Base-by-base conservation (phyloP, 2,329 filamentous ascomycete species). In the Venturia effusa region DNA sequence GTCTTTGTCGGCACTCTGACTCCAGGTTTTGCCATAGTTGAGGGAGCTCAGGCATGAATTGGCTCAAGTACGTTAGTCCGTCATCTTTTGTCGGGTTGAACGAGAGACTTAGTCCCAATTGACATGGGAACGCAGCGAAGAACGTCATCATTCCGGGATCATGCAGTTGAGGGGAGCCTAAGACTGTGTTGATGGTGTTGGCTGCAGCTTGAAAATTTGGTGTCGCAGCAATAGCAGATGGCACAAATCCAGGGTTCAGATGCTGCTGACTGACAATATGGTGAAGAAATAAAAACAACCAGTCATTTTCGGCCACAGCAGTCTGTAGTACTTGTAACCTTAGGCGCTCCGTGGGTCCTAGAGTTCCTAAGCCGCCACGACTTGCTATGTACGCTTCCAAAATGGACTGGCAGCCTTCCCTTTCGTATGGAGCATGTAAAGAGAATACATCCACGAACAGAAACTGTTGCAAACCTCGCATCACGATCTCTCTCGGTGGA, bases 151-250 rank as follows among this genome's bases (percentile, higher is more conserved):
- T 45, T 24, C 15, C 34, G 5, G 43, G 32, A 24, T 59, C 51
- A n/a, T 61, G 19, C 22, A 61, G 22, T 4, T 68, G 45, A 65
- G 78, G 76, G 32, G 67, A 59, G 40, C 66, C 68, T 67, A 80
- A 79, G 3, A 78, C 4, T 3, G 68, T 65, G 27, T 77, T 73
- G 69, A 79, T 72, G 45, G 68, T 66, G 2, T 66, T n/a, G 13
- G 37, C 22, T 24, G 45, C 34, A 24, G 13, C 30, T 17, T 19
- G 22, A 27, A 63, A 54, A 15, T 32, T 37, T 45, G 62, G 62
- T 34, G 17, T 45, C 11, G 32, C 19, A 30, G 30, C 37, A 8
- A 63, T 37, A 8, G 22, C 34, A 19, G 30, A 34, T 37, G 62
- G 62, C 17, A 74, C 75, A 32, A 71, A 64, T 8, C 67, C 69